phyloP scores from a whole-genome alignment of 192 early-diverging fungal genomes.

The Phycomyces blakesleeanus region DNA sequence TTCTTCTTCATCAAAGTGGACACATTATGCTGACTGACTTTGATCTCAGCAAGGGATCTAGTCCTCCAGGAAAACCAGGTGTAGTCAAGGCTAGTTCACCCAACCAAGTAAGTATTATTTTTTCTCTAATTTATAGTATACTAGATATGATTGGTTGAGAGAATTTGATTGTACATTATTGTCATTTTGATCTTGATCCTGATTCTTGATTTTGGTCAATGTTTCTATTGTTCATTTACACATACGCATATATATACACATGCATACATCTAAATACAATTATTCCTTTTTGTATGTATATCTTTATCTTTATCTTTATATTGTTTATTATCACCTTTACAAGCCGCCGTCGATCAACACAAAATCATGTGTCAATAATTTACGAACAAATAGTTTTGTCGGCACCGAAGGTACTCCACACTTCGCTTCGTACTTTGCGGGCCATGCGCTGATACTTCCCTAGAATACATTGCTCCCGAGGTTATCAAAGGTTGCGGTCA shows the following conservation, averaged over 20 bases:
- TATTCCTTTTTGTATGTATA: no score
- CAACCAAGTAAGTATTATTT: slow-evolving; percentile 40
- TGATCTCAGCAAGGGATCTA: slow-evolving; percentile 94
- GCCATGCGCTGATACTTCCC: slow-evolving; percentile 20
- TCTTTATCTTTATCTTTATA: no score
- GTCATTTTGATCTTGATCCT: no score
- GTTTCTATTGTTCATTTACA: no score
- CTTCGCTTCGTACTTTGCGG: slow-evolving; percentile 16
- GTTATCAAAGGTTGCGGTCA: slow-evolving; percentile 95
- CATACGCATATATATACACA: no score
- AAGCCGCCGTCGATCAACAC: slow-evolving; percentile 81
- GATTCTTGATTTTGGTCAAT: no score
- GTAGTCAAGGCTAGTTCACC: slow-evolving; percentile 58
- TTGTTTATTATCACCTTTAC: no score
- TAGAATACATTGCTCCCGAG: slow-evolving; percentile 98
- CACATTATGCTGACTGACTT: slow-evolving; percentile 99
- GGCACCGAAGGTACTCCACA: slow-evolving; percentile 77
- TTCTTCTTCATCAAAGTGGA: slow-evolving; percentile 90
- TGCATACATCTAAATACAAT: slow-evolving; percentile 9
- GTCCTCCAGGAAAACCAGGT: slow-evolving; percentile 70
- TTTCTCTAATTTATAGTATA: neutral
- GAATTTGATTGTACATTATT: no score
- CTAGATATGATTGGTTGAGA: no score
- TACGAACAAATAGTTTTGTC: slow-evolving; percentile 96
- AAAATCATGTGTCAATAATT: slow-evolving; percentile 76